These are phyloP conservation scores for Nemania bipapillata DNA, from an alignment of 2,329 filamentous ascomycete species.

Conservation along the genomic window DNA sequence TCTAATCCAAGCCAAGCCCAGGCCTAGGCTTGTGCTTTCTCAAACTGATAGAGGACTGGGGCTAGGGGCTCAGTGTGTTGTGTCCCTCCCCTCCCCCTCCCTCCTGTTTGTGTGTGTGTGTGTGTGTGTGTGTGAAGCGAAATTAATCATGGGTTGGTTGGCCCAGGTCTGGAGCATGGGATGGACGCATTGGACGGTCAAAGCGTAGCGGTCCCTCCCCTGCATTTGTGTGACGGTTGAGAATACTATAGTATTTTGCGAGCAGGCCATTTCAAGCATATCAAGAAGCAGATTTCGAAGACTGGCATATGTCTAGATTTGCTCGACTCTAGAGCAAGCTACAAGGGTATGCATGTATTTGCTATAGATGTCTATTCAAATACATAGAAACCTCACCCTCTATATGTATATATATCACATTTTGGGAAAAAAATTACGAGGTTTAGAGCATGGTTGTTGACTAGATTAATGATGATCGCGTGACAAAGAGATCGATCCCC, in stretches of 20 bases:
- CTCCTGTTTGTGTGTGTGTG: neutral
- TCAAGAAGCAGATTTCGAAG: neutral
- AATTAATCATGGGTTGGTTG: neutral
- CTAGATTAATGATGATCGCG: too few relatives aligned
- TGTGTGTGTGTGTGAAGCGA: neutral
- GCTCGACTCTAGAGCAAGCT: too few relatives aligned
- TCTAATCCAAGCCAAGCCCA: too few relatives aligned
- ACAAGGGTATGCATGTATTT: conserved; percentile 3
- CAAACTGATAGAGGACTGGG: too few relatives aligned
- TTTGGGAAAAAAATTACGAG: too few relatives aligned
- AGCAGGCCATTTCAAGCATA: neutral
- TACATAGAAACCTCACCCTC: conserved; percentile 4
- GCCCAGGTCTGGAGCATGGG: neutral
- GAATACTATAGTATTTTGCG: neutral
- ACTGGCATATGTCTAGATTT: neutral
- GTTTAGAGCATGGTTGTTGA: too few relatives aligned
- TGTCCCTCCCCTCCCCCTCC: neutral
- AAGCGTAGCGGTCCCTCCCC: neutral
- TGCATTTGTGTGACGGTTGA: conserved; percentile 4
- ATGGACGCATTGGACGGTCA: neutral
- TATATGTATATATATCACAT: neutral
- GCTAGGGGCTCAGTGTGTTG: too few relatives aligned
- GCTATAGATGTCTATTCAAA: neutral
- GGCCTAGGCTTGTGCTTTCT: too few relatives aligned
- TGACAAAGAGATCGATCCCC: too few relatives aligned